A percentile compares a stretch with the other conserved stretches of the same genome.
Evolutionary conservation across 768 basidiomycete genomes (phyloP).

Genomic region (Rhizopogon vesiculosus): DNA sequence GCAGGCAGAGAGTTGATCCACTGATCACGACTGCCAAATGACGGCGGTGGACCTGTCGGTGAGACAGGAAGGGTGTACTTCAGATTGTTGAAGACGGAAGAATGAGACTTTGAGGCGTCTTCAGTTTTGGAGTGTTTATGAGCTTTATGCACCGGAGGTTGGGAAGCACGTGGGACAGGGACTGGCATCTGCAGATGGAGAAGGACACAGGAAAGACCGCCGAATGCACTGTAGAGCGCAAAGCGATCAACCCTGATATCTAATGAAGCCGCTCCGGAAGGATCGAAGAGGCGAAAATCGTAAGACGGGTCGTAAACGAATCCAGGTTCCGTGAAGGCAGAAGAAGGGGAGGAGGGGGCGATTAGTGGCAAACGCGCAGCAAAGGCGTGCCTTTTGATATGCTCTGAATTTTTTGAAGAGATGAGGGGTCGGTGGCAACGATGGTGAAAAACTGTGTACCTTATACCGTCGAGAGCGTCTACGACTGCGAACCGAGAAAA

Average conservation of each 20-base stretch:
- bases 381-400: slow-evolving; percentile 86
- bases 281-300: slow-evolving; percentile 45
- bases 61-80: slow-evolving; percentile 56
- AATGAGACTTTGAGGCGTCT: slow-evolving; percentile 29
- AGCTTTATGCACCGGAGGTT: slow-evolving; percentile 58
- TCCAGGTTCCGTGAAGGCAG: slow-evolving; percentile 24
- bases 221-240: slow-evolving; percentile 39
- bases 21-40: slow-evolving; percentile 64
- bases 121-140: slow-evolving; percentile 52
- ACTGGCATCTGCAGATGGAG: slow-evolving; percentile 74
- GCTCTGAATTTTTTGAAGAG: slow-evolving; percentile 24
- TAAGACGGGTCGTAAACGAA: slow-evolving; percentile 65
- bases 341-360: slow-evolving; percentile 16
- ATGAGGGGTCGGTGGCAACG: slow-evolving; percentile 15
- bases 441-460: slow-evolving; percentile 3
- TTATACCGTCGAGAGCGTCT: slow-evolving; percentile 14
- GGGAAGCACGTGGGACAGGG: slow-evolving; percentile 64
- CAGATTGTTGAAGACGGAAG: slow-evolving; percentile 45
- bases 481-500: slow-evolving; percentile 12
- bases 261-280: slow-evolving; percentile 36
- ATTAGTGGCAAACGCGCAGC: slow-evolving; percentile 79
- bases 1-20: slow-evolving; percentile 69
- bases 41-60: slow-evolving; percentile 57
- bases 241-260: slow-evolving; percentile 34
- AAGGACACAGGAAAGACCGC: slow-evolving; percentile 37